These are phyloP conservation scores for Pelargonium nanum DNA, from an alignment of 345 rosid genomes.

Conservation along the genomic window DNA sequence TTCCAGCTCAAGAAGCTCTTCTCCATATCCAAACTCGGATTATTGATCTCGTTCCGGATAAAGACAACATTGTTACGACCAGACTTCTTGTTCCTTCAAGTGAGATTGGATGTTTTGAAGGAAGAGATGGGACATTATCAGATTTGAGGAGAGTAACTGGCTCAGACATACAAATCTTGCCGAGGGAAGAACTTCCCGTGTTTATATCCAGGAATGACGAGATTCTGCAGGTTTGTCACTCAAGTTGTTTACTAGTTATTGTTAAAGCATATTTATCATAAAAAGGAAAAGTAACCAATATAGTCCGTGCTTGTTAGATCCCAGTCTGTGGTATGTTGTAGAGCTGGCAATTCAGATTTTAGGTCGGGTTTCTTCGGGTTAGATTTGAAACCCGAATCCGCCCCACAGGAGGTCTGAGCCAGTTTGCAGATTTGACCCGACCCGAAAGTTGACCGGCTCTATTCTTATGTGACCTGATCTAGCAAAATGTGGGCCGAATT, in stretches of 20 bases:
- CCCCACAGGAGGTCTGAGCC: too few species aligned
- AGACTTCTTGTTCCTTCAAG: conserved; percentile 58
- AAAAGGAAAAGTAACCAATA: too few species aligned
- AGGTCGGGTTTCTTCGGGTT: too few species aligned
- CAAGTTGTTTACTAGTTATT: conserved; percentile 6
- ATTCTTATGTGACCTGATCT: too few species aligned
- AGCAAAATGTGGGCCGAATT: too few species aligned
- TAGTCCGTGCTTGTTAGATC: too few species aligned
- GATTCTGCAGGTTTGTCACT: conserved; percentile 65
- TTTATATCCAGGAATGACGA: conserved; percentile 53
- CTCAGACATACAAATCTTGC: conserved; percentile 58
- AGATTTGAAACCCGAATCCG: too few species aligned
- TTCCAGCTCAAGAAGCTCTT: conserved; percentile 98
- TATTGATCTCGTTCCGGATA: conserved; percentile 59
- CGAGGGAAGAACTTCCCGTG: conserved; percentile 55
- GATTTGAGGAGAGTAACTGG: conserved; percentile 70
- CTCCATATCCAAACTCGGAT: conserved; percentile 91
- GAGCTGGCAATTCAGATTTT: too few species aligned
- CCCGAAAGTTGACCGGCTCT: too few species aligned
- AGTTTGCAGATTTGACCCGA: too few species aligned
- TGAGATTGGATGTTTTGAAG: conserved; percentile 78
- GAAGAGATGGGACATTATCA: conserved; percentile 70
- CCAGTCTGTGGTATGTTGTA: too few species aligned
- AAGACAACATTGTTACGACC: conserved; percentile 63
- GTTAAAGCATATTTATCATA: too few species aligned